Conservation (phyloP, 805 yeast species). For the Pichia gijzeniarum region DNA sequence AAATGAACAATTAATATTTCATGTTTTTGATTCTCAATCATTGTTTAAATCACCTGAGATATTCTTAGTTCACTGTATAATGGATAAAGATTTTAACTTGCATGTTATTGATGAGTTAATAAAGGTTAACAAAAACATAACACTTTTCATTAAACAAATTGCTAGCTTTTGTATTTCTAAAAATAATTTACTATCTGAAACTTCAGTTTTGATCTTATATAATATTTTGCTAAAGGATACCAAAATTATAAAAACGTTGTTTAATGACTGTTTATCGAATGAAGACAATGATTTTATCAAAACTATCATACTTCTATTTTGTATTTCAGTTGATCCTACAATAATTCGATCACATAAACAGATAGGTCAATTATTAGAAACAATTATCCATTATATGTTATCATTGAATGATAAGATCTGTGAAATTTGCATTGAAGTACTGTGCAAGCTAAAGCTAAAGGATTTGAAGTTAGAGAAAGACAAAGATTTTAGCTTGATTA, state of each 20-base stretch:
- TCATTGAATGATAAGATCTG: conserved; percentile 8
- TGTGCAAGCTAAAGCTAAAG: conserved; percentile 3
- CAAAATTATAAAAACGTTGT: not conserved
- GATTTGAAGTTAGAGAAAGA: conserved; percentile 1
- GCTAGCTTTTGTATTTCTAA: not conserved
- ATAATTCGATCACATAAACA: conserved; percentile 1
- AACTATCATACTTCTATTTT: conserved; percentile 11
- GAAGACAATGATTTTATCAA: not conserved
- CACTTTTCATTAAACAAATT: not conserved
- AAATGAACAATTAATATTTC: not conserved
- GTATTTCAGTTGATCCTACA: conserved; percentile 7
- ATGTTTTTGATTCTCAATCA: not conserved
- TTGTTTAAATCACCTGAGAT: conserved; percentile 1
- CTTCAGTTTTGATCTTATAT: not conserved
- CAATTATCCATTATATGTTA: conserved; percentile 2
- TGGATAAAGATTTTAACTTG: not conserved
- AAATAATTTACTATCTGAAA: not conserved
- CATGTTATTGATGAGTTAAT: not conserved
- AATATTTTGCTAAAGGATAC: not conserved
- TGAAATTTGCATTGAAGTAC: conserved; percentile 9
- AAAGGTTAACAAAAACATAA: not conserved
- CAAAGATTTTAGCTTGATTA: conserved; percentile 1
- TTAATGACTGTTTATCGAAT: not conserved
- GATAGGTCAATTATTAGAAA: conserved; percentile 1
- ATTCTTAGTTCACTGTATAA: not conserved